phyloP scores from a whole-genome alignment of 352 stramenopile species.

The Pythium dissotocum region DNA sequence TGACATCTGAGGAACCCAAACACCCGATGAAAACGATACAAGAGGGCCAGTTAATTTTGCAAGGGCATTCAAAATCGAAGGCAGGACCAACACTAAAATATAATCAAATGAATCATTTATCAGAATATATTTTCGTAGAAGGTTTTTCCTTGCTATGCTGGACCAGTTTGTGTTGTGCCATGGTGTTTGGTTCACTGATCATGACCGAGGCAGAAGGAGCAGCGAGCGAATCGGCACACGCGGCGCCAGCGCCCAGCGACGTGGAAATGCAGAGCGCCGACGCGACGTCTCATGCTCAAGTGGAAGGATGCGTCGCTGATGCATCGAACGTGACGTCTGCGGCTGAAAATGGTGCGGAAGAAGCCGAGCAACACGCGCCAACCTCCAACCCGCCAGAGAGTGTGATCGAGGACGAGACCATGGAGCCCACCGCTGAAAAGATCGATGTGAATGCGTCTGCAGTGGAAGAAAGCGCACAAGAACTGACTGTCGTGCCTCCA shows the following conservation, averaged over 20 bases:
- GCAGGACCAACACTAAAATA: too few relatives aligned
- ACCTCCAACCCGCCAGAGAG: neutral
- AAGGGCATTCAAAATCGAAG: too few relatives aligned
- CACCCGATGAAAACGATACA: neutral
- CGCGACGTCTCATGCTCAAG: neutral
- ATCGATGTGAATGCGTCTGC: neutral
- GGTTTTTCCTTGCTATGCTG: neutral
- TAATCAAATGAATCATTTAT: neutral
- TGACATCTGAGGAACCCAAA: neutral
- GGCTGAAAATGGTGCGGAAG: neutral
- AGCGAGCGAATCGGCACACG: slow-evolving; percentile 4
- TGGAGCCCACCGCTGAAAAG: neutral
- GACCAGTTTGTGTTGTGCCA: neutral
- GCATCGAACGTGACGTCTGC: slow-evolving; percentile 5
- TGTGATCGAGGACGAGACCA: neutral
- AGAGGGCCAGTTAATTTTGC: too few relatives aligned
- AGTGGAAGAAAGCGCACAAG: neutral
- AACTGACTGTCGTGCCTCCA: neutral
- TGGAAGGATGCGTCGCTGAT: neutral
- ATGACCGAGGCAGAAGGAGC: slow-evolving; percentile 14
- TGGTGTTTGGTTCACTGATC: slow-evolving; percentile 8
- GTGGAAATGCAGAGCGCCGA: slow-evolving; percentile 20
- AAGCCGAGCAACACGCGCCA: slow-evolving; percentile 5
- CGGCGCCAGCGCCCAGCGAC: neutral
- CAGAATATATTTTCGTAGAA: neutral